Percentiles rank a stretch among this genome's conserved stretches.
These are phyloP conservation scores for Thalassiosira profunda DNA, from an alignment of 108 stramenopile genomes.

Conservation along the genomic window DNA sequence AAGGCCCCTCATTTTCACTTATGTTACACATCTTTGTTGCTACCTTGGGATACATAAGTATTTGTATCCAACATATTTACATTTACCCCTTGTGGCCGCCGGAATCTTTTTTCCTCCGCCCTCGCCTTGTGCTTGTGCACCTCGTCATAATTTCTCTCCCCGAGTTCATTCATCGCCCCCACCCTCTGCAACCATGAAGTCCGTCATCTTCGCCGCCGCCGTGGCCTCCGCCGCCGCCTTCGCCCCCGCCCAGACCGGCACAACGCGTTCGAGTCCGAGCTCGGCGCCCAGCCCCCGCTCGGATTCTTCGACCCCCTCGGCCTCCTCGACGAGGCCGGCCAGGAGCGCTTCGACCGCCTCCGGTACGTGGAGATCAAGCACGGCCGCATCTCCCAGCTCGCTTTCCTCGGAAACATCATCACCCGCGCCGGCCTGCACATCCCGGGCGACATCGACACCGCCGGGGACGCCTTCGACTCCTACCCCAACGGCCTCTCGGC, in stretches of 20 bases:
- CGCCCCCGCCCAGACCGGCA: constrained; percentile 23
- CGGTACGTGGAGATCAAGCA: constrained; percentile 52
- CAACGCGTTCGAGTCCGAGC: constrained; percentile 74
- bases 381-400: constrained; percentile 52
- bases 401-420: constrained; percentile 82
- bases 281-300: constrained; percentile 84
- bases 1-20: too few species aligned
- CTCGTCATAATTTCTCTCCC: too few species aligned
- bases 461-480: neutral
- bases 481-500: constrained; percentile 10
- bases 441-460: constrained; percentile 28
- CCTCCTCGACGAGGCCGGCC: constrained; percentile 46
- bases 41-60: too few species aligned
- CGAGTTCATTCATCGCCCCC: too few species aligned
- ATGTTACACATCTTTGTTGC: too few species aligned
- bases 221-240: constrained; percentile 22
- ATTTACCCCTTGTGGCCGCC: too few species aligned
- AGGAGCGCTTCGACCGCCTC: constrained; percentile 41
- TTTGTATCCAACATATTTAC: too few species aligned
- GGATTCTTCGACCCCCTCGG: constrained; percentile 84
- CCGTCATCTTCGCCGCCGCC: constrained; percentile 13
- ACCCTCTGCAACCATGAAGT: constrained; percentile 7
- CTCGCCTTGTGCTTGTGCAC: too few species aligned
- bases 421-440: constrained; percentile 57
- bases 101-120: too few species aligned